Evolutionary conservation across 352 stramenopile species (phyloP).

Genomic region (Globisporangium okanoganense): DNA sequence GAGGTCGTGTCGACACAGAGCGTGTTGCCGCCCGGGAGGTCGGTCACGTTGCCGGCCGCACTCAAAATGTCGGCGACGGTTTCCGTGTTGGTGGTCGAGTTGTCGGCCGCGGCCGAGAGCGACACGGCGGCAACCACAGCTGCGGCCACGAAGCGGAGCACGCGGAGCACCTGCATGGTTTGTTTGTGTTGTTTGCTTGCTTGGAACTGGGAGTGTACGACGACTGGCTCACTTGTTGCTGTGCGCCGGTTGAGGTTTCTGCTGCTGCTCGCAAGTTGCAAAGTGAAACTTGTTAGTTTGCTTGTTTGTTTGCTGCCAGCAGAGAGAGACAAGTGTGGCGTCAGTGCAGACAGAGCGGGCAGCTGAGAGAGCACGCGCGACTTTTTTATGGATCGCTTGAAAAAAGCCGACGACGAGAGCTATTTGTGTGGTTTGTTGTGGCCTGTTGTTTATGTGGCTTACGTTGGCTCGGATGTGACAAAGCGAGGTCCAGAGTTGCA

Average conservation of each 20-base stretch:
- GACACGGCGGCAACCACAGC: conserved; percentile 2
- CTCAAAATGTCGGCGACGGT: conserved; percentile 32
- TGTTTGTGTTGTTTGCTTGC: neutral
- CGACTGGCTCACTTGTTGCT: neutral
- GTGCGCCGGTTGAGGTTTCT: neutral
- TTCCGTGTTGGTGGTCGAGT: conserved; percentile 13
- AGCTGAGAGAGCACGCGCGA: conserved; percentile 7
- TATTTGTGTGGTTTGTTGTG: too few relatives aligned
- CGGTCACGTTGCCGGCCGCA: conserved; percentile 35
- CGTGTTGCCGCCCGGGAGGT: conserved; percentile 46
- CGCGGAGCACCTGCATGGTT: conserved; percentile 14
- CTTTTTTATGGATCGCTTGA: conserved; percentile 12
- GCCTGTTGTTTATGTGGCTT: neutral
- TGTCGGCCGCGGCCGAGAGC: conserved; percentile 10
- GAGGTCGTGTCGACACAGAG: conserved; percentile 22
- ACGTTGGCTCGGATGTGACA: conserved; percentile 5
- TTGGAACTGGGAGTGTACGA: neutral
- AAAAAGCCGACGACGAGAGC: too few relatives aligned
- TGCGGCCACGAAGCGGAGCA: conserved; percentile 10
- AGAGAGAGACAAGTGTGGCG: conserved; percentile 5
- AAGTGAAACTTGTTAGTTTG: conserved; percentile 1
- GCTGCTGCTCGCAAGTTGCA: conserved; percentile 7
- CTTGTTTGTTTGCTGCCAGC: neutral
- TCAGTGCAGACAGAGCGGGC: conserved; percentile 2
- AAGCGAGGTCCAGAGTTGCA: conserved; percentile 3